Evolutionary conservation across 441 rosid species (phyloP).

Genomic region (Cnidoscolus chayamansa): DNA sequence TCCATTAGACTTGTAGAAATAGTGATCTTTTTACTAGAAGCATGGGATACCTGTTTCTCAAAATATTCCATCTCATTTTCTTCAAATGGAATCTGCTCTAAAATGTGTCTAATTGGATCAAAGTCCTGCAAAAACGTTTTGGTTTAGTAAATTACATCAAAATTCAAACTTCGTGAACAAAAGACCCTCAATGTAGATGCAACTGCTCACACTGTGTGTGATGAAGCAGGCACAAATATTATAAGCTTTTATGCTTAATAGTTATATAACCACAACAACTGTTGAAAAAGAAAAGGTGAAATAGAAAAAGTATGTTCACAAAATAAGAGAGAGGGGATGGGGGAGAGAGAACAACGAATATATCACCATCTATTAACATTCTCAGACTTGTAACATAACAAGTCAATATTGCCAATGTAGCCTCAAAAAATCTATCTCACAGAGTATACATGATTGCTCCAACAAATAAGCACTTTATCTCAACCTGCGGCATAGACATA

Average conservation of each 20-base stretch:
- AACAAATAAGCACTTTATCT: neutral
- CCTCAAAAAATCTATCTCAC: neutral
- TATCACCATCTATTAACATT: neutral
- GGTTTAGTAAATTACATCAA: constrained; percentile 4
- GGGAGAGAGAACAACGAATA: neutral
- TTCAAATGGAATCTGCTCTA: constrained; percentile 73
- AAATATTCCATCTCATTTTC: constrained; percentile 64
- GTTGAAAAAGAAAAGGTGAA: neutral
- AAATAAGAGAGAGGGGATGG: neutral
- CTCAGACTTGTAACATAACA: neutral
- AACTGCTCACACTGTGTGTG: neutral
- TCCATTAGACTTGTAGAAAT: neutral
- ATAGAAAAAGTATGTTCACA: neutral
- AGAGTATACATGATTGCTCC: neutral
- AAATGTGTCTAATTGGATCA: constrained; percentile 74
- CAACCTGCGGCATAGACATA: neutral
- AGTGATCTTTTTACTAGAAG: neutral
- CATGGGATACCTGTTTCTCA: constrained; percentile 68
- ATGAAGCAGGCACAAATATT: neutral
- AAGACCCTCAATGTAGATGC: neutral
- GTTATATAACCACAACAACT: neutral
- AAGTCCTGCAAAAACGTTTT: constrained; percentile 49
- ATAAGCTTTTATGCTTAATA: neutral
- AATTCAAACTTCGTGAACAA: neutral
- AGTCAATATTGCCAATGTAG: neutral